These are phyloP conservation scores for Phytophthora pisi DNA, from an alignment of 352 stramenopile species.

Conservation along the genomic window DNA sequence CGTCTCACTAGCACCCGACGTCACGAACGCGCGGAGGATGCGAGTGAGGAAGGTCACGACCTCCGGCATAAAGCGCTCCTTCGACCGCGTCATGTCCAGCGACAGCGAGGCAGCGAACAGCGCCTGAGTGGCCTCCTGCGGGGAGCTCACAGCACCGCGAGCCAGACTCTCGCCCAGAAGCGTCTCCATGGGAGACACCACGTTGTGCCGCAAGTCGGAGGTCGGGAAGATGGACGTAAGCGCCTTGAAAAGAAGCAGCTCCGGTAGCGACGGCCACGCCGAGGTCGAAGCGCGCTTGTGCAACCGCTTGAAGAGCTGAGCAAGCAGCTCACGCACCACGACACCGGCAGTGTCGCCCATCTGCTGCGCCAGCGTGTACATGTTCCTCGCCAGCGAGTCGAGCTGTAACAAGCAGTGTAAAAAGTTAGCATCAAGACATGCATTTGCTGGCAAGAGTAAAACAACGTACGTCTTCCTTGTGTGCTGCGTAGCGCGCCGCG, in stretches of 20 bases:
- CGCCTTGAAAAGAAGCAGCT: conserved; percentile 91
- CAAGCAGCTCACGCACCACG: conserved; percentile 89
- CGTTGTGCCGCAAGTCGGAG: conserved; percentile 94
- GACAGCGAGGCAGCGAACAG: conserved; percentile 76
- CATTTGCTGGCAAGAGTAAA: background rate
- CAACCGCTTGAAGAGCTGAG: conserved; percentile 91
- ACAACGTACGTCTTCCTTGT: conserved; percentile 66
- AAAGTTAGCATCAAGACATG: conserved; percentile 23
- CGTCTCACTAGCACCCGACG: conserved; percentile 15
- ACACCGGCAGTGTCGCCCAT: conserved; percentile 87
- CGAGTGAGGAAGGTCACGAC: conserved; percentile 58
- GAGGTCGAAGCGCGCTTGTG: conserved; percentile 57
- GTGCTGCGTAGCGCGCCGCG: conserved; percentile 72
- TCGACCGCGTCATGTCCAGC: conserved; percentile 83
- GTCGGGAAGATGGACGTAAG: conserved; percentile 93
- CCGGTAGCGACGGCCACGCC: conserved; percentile 87
- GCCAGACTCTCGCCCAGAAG: conserved; percentile 90
- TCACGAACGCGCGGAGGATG: conserved; percentile 58
- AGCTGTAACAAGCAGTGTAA: conserved; percentile 65
- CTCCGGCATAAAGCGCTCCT: conserved; percentile 92
- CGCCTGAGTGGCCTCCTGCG: conserved; percentile 84
- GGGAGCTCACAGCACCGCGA: conserved; percentile 70
- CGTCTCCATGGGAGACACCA: conserved; percentile 93
- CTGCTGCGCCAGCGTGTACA: conserved; percentile 93
- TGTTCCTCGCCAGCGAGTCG: conserved; percentile 76